Conservation (phyloP, 495 filamentous ascomycete species). For the Penicillium waksmanii region DNA sequence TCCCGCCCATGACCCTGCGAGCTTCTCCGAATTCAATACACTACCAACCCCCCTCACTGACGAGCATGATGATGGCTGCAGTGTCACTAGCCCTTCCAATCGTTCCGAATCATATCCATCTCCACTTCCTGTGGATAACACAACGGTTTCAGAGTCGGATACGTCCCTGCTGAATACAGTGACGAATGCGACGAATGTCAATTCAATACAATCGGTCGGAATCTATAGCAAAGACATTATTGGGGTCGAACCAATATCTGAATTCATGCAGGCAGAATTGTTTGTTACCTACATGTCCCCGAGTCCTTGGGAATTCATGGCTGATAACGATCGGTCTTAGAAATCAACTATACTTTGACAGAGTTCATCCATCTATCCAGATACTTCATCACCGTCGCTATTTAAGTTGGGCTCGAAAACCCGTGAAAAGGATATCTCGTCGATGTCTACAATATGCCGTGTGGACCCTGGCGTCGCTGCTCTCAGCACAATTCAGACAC, state of each 20-base stretch:
- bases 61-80: conserved; percentile 1
- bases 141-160: background rate
- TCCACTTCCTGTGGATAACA: background rate
- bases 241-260: background rate
- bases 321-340: conserved; percentile 16
- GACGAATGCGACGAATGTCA: background rate
- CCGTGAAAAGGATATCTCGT: conserved; percentile 12
- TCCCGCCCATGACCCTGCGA: background rate
- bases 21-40: background rate
- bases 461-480: conserved; percentile 35
- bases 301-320: background rate
- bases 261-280: conserved; percentile 15
- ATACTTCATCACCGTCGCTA: conserved; percentile 36
- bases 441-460: conserved; percentile 37
- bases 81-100: background rate
- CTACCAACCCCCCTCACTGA: background rate
- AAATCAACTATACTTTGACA: conserved; percentile 42
- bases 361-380: conserved; percentile 32
- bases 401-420: conserved; percentile 20
- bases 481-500: conserved; percentile 27
- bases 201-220: background rate
- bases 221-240: background rate
- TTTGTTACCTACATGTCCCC: conserved; percentile 2
- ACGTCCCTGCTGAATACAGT: background rate
- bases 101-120: background rate